These are phyloP conservation scores for Solanum arcanum DNA, from an alignment of 257 asterid species.

Conservation along the genomic window DNA sequence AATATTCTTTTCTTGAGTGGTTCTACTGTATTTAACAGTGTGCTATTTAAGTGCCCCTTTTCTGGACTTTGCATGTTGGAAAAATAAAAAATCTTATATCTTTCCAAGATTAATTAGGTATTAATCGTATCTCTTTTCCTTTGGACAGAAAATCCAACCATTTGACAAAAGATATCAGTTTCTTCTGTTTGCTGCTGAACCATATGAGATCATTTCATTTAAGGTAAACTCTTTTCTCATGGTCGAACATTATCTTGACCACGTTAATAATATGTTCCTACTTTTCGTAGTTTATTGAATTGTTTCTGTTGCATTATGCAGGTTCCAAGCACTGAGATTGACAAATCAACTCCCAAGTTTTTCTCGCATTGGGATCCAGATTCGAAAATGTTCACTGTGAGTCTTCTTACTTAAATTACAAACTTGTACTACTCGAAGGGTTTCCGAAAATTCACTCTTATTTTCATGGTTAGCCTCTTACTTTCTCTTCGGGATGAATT, in stretches of 20 bases:
- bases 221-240: constrained; percentile 38
- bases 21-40: not conserved
- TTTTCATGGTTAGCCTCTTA: not conserved
- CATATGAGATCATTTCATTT: constrained; percentile 85
- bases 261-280: not conserved
- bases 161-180: constrained; percentile 82
- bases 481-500: not conserved
- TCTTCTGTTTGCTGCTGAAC: constrained; percentile 93
- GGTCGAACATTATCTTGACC: not conserved
- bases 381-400: constrained; percentile 91
- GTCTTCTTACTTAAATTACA: not conserved
- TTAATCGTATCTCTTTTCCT: not conserved
- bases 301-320: constrained; percentile 2
- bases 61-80: not conserved
- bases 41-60: not conserved
- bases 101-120: not conserved
- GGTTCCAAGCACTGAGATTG: constrained; percentile 96
- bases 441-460: not conserved
- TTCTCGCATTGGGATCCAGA: constrained; percentile 99
- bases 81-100: not conserved
- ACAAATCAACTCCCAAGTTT: constrained; percentile 94
- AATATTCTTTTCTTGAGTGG: not conserved
- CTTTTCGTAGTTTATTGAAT: not conserved
- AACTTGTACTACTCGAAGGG: not conserved
- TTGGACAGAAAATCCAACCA: constrained; percentile 66